These are phyloP conservation scores for Aspergillus alliaceus DNA, from an alignment of 2,329 filamentous ascomycete species.

Conservation along the genomic window DNA sequence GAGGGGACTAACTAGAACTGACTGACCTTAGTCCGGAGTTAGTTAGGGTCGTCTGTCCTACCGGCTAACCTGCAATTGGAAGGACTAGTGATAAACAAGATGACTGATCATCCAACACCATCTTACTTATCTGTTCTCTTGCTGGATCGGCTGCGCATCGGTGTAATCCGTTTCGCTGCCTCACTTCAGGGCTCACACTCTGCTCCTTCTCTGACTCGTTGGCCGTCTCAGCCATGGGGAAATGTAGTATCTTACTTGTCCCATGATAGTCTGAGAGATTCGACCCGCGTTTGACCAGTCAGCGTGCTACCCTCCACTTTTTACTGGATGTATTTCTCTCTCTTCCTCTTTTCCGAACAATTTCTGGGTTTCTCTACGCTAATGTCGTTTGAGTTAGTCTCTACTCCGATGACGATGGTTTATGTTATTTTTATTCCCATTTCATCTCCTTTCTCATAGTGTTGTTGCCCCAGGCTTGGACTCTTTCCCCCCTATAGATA, in stretches of 20 bases:
- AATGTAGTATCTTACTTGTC: neutral
- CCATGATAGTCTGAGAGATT: neutral
- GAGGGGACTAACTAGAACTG: neutral
- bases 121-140: neutral
- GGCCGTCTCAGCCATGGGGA: neutral
- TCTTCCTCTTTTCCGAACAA: neutral
- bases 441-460: neutral
- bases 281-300: neutral
- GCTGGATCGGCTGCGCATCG: neutral
- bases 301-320: neutral
- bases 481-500: neutral
- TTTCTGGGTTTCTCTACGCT: neutral
- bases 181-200: neutral
- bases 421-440: neutral
- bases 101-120: constrained; percentile 2
- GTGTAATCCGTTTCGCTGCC: neutral
- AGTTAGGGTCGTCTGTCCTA: neutral
- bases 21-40: neutral
- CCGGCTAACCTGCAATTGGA: neutral
- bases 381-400: neutral
- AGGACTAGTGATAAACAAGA: neutral
- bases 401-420: neutral
- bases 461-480: neutral
- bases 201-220: neutral
- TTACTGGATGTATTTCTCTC: neutral